Evolutionary conservation across 2,329 filamentous ascomycete genomes (phyloP), one percentile per base, ranked within the genome.

Genomic region (Aspergillus ochraceus): DNA sequence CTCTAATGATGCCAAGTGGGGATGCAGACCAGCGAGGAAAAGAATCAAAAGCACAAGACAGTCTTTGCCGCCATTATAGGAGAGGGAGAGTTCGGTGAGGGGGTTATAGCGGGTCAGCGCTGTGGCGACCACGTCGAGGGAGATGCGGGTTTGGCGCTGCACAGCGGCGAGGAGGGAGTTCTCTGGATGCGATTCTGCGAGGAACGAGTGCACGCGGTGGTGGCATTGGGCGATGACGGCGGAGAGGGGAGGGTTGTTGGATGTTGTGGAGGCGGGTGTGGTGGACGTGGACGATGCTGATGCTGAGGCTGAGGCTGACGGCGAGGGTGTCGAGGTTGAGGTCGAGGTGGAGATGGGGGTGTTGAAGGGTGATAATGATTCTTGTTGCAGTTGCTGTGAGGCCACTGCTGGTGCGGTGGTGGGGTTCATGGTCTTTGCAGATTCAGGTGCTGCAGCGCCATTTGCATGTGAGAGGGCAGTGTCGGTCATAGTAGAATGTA

Each of bases 21-120:
- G 74, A 64, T 80, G 72, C 1, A 88, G 76, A 20, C 81, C 81
- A 62, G 89, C 88, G 66, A 98, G 88, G 71, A 97, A 91, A 65
- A 98, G 82, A 70, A 97, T 85, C 6, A 98, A 83, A 19, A 98
- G 87, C 55, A 98, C 93, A 19, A 98, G 89, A 71, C 94, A 98
- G 82, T 98, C 95, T 77, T 99, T 99, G 62, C 95, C 95, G 72
- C 95, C 95, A 70, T 99, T 99, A 79, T 97, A 99, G 58, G 94
- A 96, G 64, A 98, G 83, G 5, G 93, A 92, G 61, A 98, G 84
- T 72, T 96, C 85, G 60, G 89, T 83, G 63, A 90, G 84, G 88
- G 11, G 17, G 20, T 84, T 84, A 76, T 97, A 98, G 71, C 83
- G 84, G 63, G 85, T 77, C 70, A 97, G 80, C 14, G 93, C 91